Conservation (phyloP, 1,139 yeast species). For the Diutina sp. region DNA sequence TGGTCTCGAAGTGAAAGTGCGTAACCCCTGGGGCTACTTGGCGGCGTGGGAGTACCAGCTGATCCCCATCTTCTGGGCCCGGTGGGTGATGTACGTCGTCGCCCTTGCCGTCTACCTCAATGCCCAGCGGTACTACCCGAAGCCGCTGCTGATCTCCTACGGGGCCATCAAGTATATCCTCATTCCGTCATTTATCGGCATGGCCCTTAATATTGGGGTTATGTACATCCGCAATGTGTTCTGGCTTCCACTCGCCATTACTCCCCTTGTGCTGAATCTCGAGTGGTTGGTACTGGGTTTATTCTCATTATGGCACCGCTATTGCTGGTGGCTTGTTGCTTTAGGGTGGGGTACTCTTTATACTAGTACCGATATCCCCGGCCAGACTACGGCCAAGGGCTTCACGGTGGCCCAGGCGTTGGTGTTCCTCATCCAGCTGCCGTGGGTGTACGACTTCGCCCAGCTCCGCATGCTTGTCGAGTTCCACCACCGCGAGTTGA, state of each 20-base stretch:
- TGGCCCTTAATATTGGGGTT: not conserved
- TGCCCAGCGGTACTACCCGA: not conserved
- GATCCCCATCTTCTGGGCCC: not conserved
- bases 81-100: not conserved
- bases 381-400: not conserved
- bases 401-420: not conserved
- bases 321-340: not conserved
- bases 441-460: not conserved
- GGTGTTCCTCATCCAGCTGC: not conserved
- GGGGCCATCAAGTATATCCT: not conserved
- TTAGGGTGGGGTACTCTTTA: not conserved
- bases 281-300: not conserved
- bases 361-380: not conserved
- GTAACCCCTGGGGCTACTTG: not conserved
- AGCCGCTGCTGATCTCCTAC: not conserved
- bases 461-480: not conserved
- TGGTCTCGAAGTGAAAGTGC: not conserved
- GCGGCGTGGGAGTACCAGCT: constrained; percentile 1
- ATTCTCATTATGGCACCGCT: not conserved
- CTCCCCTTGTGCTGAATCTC: not conserved
- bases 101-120: not conserved
- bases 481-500: too few species aligned
- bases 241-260: not conserved
- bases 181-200: not conserved
- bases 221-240: not conserved